Evolutionary conservation across 805 yeast genomes (phyloP).

Genomic region (Cyberlindnera mississippiensis): DNA sequence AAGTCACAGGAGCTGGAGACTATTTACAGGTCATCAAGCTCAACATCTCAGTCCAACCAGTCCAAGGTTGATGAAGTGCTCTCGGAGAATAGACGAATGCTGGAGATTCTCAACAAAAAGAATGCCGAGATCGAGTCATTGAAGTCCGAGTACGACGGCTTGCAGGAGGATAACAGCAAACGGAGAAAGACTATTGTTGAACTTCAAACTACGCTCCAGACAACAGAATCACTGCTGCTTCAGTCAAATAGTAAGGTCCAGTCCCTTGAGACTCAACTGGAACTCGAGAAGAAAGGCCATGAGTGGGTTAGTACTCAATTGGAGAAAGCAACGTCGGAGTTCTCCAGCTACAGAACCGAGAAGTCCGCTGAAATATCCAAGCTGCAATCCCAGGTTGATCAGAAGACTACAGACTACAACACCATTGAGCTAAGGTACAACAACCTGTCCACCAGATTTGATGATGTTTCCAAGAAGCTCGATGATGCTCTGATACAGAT

Average conservation of each 20-base stretch:
- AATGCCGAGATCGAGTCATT: constrained; percentile 34
- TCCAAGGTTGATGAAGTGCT: constrained; percentile 14
- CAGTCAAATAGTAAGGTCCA: constrained; percentile 25
- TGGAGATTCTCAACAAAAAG: constrained; percentile 34
- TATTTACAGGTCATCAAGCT: constrained; percentile 5
- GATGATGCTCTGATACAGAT: constrained; percentile 43
- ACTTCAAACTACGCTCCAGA: constrained; percentile 34
- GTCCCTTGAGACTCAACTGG: constrained; percentile 39
- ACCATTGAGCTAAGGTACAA: constrained; percentile 28
- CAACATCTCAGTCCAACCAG: constrained; percentile 8
- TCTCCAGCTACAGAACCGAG: constrained; percentile 27
- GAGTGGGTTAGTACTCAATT: constrained; percentile 40
- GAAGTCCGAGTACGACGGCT: constrained; percentile 35
- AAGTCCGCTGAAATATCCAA: constrained; percentile 25
- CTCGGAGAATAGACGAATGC: constrained; percentile 29
- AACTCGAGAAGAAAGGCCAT: constrained; percentile 36
- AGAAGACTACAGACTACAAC: constrained; percentile 29
- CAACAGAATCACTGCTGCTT: background rate
- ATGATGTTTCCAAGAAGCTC: constrained; percentile 35
- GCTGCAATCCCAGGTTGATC: constrained; percentile 29
- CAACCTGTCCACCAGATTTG: constrained; percentile 32
- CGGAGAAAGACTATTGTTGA: constrained; percentile 40
- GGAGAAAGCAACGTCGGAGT: constrained; percentile 30
- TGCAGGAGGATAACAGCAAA: constrained; percentile 33
- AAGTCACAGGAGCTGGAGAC: constrained; percentile 17